These are phyloP conservation scores for Termitomyces sp. DNA, from an alignment of 1,284 basidiomycete species.

Conservation along the genomic window DNA sequence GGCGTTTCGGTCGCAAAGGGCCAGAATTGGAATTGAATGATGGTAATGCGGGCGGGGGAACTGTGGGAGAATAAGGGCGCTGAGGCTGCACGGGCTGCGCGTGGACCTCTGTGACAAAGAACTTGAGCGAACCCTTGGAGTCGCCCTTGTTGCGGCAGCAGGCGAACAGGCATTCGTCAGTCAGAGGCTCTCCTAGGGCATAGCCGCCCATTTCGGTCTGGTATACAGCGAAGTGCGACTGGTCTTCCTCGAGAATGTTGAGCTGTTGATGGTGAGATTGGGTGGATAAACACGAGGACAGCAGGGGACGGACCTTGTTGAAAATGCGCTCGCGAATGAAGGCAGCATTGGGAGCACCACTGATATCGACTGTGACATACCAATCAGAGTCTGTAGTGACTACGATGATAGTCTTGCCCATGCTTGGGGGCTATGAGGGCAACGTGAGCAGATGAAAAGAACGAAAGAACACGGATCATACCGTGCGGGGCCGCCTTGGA, in stretches of 20 bases:
- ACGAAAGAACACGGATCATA: conserved; percentile 23
- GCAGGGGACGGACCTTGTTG: conserved; percentile 55
- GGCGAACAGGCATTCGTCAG: conserved; percentile 62
- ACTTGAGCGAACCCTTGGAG: conserved; percentile 71
- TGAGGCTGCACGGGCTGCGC: conserved; percentile 33
- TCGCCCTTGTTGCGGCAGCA: conserved; percentile 74
- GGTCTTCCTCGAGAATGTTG: conserved; percentile 75
- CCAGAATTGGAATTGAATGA: conserved; percentile 25
- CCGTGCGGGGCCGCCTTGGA: conserved; percentile 30
- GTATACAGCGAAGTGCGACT: conserved; percentile 73
- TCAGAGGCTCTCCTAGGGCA: conserved; percentile 67
- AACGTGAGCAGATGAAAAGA: conserved; percentile 15
- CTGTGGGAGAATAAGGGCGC: conserved; percentile 35
- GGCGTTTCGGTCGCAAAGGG: conserved; percentile 48
- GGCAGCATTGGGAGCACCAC: conserved; percentile 60
- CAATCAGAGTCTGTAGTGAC: conserved; percentile 83
- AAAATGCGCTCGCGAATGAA: conserved; percentile 84
- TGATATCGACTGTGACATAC: conserved; percentile 76
- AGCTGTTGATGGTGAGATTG: conserved; percentile 42
- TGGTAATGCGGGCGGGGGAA: conserved; percentile 49
- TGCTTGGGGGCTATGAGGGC: conserved; percentile 36
- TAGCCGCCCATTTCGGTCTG: conserved; percentile 78
- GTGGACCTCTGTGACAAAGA: conserved; percentile 71
- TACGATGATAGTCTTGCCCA: conserved; percentile 56
- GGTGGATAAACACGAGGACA: conserved; percentile 9